A percentile compares a stretch with the other conserved stretches of the same genome.
Conservation (phyloP, 306 rosid genomes). For the Alnus glutinosa region DNA sequence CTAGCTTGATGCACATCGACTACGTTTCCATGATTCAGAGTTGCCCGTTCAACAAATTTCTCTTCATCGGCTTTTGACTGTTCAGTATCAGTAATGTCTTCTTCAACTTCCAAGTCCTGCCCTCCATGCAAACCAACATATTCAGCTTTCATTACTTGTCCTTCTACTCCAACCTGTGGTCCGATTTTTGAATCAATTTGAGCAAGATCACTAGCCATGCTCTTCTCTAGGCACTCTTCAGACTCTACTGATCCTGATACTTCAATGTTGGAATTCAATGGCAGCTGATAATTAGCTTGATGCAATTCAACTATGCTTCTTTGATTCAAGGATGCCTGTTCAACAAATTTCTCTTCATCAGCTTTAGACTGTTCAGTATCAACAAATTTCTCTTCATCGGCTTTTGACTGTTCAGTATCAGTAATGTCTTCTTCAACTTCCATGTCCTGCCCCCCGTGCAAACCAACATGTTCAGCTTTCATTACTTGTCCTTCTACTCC, state of each 20-base stretch:
- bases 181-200: slow-evolving; percentile 29
- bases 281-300: slow-evolving; percentile 54
- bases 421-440: slow-evolving; percentile 41
- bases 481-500: slow-evolving; percentile 38
- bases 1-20: slow-evolving; percentile 38
- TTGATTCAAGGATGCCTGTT: slow-evolving; percentile 27
- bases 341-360: slow-evolving; percentile 34
- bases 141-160: slow-evolving; percentile 34
- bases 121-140: slow-evolving; percentile 47
- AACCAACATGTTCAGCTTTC: slow-evolving; percentile 37
- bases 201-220: slow-evolving; percentile 24
- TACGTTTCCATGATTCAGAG: slow-evolving; percentile 33
- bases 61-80: slow-evolving; percentile 33
- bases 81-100: slow-evolving; percentile 39
- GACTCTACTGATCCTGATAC: slow-evolving; percentile 8
- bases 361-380: slow-evolving; percentile 34
- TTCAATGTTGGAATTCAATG: slow-evolving; percentile 25
- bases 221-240: slow-evolving; percentile 9
- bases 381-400: slow-evolving; percentile 32
- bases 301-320: slow-evolving; percentile 32
- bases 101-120: slow-evolving; percentile 45
- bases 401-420: slow-evolving; percentile 34
- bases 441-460: slow-evolving; percentile 51
- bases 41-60: slow-evolving; percentile 26
- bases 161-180: slow-evolving; percentile 33